These are phyloP conservation scores for Lentinula lateritia DNA, from an alignment of 768 basidiomycete genomes.

Conservation along the genomic window DNA sequence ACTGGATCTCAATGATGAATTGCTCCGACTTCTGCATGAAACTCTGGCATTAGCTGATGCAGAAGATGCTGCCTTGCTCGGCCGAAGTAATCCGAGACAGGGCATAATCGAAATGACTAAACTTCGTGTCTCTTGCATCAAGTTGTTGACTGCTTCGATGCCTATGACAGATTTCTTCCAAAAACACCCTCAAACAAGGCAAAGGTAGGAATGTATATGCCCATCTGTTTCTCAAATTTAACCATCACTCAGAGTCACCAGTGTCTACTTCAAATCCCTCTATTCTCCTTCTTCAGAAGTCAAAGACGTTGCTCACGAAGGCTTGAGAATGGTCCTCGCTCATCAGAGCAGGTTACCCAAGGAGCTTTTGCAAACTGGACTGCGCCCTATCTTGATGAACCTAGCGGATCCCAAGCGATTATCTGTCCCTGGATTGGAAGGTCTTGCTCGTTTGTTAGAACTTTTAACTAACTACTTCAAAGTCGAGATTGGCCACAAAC, in stretches of 20 bases:
- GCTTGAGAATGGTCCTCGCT: conserved; percentile 80
- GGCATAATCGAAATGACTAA: conserved; percentile 77
- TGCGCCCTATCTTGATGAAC: conserved; percentile 96
- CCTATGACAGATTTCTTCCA: conserved; percentile 90
- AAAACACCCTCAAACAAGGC: conserved; percentile 76
- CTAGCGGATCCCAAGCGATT: conserved; percentile 93
- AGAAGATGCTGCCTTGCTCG: conserved; percentile 79
- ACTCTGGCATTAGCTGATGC: conserved; percentile 94
- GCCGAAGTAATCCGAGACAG: conserved; percentile 72
- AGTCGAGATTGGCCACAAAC: conserved; percentile 96
- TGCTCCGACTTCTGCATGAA: conserved; percentile 87
- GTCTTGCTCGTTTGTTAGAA: conserved; percentile 88
- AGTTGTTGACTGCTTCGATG: conserved; percentile 90
- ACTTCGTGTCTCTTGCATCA: conserved; percentile 90
- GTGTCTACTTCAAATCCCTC: conserved; percentile 97
- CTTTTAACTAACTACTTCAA: conserved; percentile 99
- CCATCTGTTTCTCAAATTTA: neutral
- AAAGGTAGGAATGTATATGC: conserved; percentile 49
- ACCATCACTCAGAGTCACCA: conserved; percentile 64
- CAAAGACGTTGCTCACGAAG: conserved; percentile 93
- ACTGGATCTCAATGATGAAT: conserved; percentile 88
- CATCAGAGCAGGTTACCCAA: conserved; percentile 92
- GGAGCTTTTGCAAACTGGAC: conserved; percentile 89
- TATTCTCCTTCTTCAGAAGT: conserved; percentile 90
- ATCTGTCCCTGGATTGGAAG: conserved; percentile 88